Evolutionary conservation across 306 rosid species (phyloP).

Genomic region (Dicorynia guianensis): DNA sequence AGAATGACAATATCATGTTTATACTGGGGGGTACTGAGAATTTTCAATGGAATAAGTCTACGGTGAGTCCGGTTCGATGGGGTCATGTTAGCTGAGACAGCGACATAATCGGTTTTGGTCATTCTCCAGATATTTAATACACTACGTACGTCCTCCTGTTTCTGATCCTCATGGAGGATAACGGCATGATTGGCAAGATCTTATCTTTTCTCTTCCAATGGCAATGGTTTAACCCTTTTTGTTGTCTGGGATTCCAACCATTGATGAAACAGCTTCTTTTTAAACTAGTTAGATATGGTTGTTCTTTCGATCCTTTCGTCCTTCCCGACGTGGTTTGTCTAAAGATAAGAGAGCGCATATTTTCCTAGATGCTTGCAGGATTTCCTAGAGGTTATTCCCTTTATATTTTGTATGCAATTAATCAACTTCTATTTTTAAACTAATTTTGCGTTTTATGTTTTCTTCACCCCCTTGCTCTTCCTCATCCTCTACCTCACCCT

Average conservation of each 20-base stretch:
- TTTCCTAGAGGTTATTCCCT: neutral
- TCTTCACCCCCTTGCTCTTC: too few relatives aligned
- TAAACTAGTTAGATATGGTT: constrained; percentile 32
- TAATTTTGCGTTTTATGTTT: neutral
- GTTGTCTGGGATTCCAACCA: constrained; percentile 9
- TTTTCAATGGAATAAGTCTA: constrained; percentile 2
- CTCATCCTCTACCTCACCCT: constrained; percentile 7
- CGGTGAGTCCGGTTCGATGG: constrained; percentile 13
- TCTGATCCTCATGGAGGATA: constrained; percentile 43
- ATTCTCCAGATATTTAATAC: constrained; percentile 16
- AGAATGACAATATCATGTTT: constrained; percentile 25
- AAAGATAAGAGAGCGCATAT: constrained; percentile 29
- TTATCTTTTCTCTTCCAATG: neutral
- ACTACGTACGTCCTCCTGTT: constrained; percentile 25
- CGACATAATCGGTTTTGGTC: constrained; percentile 28
- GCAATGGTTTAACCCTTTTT: constrained; percentile 42
- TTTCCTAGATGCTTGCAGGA: constrained; percentile 13
- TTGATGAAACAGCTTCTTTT: constrained; percentile 45
- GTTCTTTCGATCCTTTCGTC: constrained; percentile 4
- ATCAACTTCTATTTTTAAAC: constrained; percentile 13
- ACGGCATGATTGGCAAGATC: constrained; percentile 43
- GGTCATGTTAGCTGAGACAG: constrained; percentile 36
- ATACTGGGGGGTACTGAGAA: constrained; percentile 24
- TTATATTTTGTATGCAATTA: constrained; percentile 29
- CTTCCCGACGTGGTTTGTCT: neutral